phyloP scores from a whole-genome alignment of 108 stramenopile genomes.

The Epithemia pelagica region DNA sequence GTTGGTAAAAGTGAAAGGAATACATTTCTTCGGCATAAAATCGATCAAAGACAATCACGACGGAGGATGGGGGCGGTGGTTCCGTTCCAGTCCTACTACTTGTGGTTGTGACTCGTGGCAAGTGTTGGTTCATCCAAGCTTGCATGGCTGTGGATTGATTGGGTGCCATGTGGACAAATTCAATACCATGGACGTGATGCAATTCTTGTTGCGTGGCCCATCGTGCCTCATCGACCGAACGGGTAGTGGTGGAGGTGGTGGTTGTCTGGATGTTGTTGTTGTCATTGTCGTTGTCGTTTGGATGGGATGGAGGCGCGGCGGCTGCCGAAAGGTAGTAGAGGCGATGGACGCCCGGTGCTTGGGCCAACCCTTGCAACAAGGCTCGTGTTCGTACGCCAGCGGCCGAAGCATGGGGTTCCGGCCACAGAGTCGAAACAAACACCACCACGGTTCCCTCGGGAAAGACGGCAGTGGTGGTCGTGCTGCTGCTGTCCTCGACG shows the following conservation, averaged over 20 bases:
- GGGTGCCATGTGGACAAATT: not conserved
- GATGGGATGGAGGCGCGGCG: not conserved
- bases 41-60: slow-evolving; percentile 58
- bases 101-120: not conserved
- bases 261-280: not conserved
- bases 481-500: not conserved
- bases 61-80: slow-evolving; percentile 21
- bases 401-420: slow-evolving; percentile 56
- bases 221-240: not conserved
- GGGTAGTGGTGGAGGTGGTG: not conserved
- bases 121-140: not conserved
- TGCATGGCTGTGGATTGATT: not conserved
- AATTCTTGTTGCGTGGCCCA: not conserved
- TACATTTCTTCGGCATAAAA: slow-evolving; percentile 70
- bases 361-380: not conserved
- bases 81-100: slow-evolving; percentile 21
- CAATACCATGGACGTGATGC: not conserved
- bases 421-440: slow-evolving; percentile 45
- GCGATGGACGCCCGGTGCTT: not conserved
- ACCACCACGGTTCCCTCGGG: slow-evolving; percentile 3
- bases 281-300: not conserved
- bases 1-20: slow-evolving; percentile 49
- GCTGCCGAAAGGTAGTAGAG: not conserved
- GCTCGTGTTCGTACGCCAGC: slow-evolving; percentile 29
- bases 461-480: not conserved